Evolutionary conservation across 345 rosid genomes (phyloP).

Genomic region (Theobroma cacao): DNA sequence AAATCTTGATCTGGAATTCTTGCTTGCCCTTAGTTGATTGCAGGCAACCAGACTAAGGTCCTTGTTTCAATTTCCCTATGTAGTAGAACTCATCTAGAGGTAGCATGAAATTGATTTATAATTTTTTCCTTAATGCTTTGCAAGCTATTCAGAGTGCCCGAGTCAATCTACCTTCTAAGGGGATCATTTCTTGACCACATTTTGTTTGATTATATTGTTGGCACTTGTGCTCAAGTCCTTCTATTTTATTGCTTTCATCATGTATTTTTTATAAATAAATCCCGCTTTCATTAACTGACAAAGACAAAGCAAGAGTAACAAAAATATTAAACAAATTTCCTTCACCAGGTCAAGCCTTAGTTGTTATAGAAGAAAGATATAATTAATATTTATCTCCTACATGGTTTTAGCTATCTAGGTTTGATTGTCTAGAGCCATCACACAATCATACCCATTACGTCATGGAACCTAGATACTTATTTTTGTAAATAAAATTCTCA

Average conservation of each 20-base stretch:
- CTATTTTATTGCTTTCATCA: neutral
- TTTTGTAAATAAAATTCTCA: neutral
- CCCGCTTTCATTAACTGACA: neutral
- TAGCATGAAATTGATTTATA: neutral
- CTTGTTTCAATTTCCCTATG: neutral
- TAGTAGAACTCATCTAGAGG: neutral
- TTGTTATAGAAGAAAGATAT: neutral
- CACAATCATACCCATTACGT: neutral
- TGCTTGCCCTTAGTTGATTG: neutral
- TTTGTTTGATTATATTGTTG: neutral
- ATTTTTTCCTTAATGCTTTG: neutral
- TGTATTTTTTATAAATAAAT: neutral
- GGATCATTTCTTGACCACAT: neutral
- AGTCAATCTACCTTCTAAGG: neutral
- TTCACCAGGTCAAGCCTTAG: neutral
- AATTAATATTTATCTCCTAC: neutral
- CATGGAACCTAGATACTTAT: neutral
- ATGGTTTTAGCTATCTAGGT: neutral
- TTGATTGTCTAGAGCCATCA: neutral
- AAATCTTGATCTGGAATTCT: neutral
- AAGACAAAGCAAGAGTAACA: neutral
- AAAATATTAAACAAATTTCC: neutral
- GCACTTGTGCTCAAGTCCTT: neutral
- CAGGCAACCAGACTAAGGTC: neutral
- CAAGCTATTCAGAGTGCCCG: neutral